Conservation (phyloP, 345 rosid species). For the Linum trigynum region DNA sequence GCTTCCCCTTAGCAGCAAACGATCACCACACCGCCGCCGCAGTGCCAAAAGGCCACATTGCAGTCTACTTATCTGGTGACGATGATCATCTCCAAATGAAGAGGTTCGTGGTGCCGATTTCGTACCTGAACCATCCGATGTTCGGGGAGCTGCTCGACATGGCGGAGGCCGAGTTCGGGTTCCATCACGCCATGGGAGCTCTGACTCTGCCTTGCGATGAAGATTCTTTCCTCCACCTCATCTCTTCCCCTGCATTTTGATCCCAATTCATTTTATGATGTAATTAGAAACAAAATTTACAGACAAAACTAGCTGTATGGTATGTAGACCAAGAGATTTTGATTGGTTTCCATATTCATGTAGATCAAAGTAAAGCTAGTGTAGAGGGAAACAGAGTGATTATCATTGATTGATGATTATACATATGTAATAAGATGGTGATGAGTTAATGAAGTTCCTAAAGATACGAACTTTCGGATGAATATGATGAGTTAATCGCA, state of each 20-base stretch:
- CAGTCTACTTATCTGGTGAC: neutral
- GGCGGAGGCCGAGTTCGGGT: neutral
- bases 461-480: too few species aligned
- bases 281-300: too few species aligned
- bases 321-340: neutral
- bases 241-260: neutral
- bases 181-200: neutral
- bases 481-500: too few species aligned
- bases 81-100: neutral
- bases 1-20: neutral
- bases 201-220: neutral
- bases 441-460: too few species aligned
- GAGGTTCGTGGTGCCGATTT: neutral
- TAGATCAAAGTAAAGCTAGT: neutral
- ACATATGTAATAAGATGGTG: neutral
- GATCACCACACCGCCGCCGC: neutral
- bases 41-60: constrained; percentile 4
- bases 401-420: too few species aligned
- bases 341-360: neutral
- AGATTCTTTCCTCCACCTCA: neutral
- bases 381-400: neutral
- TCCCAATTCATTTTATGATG: neutral
- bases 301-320: too few species aligned
- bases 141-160: neutral
- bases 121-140: constrained; percentile 1